Conservation (phyloP, 2,329 filamentous ascomycete genomes). For the Cordyceps pruinosa region DNA sequence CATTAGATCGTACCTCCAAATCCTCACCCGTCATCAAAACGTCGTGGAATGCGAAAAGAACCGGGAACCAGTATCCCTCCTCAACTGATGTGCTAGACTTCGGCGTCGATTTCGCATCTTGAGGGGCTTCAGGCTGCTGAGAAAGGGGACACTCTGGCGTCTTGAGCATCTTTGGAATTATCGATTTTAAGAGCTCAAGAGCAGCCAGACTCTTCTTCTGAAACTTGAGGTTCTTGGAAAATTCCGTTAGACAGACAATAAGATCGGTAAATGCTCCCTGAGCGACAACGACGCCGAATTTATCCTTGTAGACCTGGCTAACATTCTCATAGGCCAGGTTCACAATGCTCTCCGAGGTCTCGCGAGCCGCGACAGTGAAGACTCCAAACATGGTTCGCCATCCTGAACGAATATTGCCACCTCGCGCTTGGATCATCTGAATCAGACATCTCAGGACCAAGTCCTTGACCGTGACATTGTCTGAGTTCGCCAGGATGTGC, state of each 20-base stretch:
- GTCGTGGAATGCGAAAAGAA: slow-evolving; percentile 97
- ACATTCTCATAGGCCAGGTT: slow-evolving; percentile 97
- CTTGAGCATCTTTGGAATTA: slow-evolving; percentile 89
- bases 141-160: slow-evolving; percentile 93
- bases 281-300: slow-evolving; percentile 91
- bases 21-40: slow-evolving; percentile 99
- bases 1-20: slow-evolving; percentile 84
- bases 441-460: slow-evolving; percentile 94
- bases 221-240: slow-evolving; percentile 97
- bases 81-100: slow-evolving; percentile 80
- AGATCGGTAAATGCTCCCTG: slow-evolving; percentile 96
- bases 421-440: slow-evolving; percentile 97
- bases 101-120: slow-evolving; percentile 28
- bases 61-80: slow-evolving; percentile 97
- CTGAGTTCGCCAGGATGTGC: slow-evolving; percentile 91
- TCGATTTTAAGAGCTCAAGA: slow-evolving; percentile 88
- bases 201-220: slow-evolving; percentile 97
- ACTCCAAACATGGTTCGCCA: slow-evolving; percentile 99
- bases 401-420: slow-evolving; percentile 93
- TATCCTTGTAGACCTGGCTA: slow-evolving; percentile 87
- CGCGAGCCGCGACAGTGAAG: slow-evolving; percentile 89
- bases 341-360: slow-evolving; percentile 91
- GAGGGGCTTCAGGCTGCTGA: slow-evolving; percentile 44
- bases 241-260: slow-evolving; percentile 93
- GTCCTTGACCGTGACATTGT: slow-evolving; percentile 87